Conservation (phyloP, 352 stramenopile species). For the Globisporangium orthogonon region DNA sequence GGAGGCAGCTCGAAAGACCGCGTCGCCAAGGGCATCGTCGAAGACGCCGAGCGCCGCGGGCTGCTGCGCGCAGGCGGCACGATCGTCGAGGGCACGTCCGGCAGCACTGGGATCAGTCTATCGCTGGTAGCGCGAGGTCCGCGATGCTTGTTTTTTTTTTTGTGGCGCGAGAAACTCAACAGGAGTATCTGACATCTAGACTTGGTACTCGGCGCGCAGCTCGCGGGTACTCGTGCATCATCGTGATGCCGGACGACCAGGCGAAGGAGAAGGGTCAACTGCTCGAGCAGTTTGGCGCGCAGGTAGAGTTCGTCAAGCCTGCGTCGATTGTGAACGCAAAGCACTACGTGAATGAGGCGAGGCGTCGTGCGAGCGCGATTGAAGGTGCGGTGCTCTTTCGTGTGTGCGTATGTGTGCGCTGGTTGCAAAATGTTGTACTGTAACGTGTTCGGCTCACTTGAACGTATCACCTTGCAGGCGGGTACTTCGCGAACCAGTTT, state of each 20-base stretch:
- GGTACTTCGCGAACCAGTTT: slow-evolving; percentile 98
- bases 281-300: slow-evolving; percentile 77
- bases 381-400: slow-evolving; percentile 24
- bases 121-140: slow-evolving; percentile 87
- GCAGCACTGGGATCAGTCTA: slow-evolving; percentile 96
- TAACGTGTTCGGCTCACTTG: background rate
- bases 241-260: slow-evolving; percentile 98
- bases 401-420: background rate
- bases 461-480: slow-evolving; percentile 29
- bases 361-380: slow-evolving; percentile 74
- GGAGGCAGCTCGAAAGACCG: slow-evolving; percentile 97
- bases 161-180: background rate
- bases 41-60: slow-evolving; percentile 87
- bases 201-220: slow-evolving; percentile 23
- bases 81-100: slow-evolving; percentile 97
- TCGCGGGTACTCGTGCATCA: slow-evolving; percentile 92
- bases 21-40: slow-evolving; percentile 93
- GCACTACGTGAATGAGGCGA: slow-evolving; percentile 97
- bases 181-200: background rate
- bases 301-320: slow-evolving; percentile 85
- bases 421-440: background rate
- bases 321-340: slow-evolving; percentile 96
- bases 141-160: background rate
- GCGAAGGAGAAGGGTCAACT: slow-evolving; percentile 88
- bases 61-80: slow-evolving; percentile 87